Evolutionary conservation across 2,329 filamentous ascomycete genomes (phyloP).

Genomic region (Pyricularia pennisetigena): DNA sequence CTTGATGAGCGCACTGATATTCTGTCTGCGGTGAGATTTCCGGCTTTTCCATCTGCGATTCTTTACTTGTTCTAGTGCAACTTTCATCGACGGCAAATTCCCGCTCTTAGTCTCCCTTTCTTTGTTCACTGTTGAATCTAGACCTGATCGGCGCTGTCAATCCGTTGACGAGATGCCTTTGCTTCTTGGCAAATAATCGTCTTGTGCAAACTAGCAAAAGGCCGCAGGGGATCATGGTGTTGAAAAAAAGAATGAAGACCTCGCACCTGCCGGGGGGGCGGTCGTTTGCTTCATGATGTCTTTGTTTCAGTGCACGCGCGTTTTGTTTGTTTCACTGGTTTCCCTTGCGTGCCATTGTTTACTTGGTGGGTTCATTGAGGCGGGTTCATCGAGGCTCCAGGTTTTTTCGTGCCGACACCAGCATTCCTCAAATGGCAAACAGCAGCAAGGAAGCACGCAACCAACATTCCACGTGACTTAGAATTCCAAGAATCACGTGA

Average conservation of each 20-base stretch:
- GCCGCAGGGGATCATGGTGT: too few relatives aligned
- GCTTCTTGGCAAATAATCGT: neutral
- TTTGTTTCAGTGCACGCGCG: neutral
- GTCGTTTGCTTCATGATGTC: too few relatives aligned
- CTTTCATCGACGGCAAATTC: neutral
- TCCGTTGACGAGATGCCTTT: neutral
- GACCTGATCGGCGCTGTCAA: neutral
- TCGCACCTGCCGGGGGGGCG: too few relatives aligned
- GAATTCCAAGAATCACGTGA: neutral
- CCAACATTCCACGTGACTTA: neutral
- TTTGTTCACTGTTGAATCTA: neutral
- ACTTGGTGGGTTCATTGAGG: neutral
- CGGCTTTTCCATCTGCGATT: neutral
- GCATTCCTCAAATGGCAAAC: neutral
- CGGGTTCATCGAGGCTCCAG: too few relatives aligned
- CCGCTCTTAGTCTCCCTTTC: neutral
- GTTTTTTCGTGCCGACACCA: too few relatives aligned
- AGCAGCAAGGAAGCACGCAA: neutral
- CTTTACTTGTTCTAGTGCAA: neutral
- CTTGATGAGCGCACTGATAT: neutral
- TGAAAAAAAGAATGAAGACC: too few relatives aligned
- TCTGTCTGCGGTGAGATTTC: neutral
- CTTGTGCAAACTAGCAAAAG: neutral
- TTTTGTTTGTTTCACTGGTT: neutral
- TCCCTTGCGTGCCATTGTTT: neutral